Percentiles rank a stretch among this genome's conserved stretches.
Conservation (phyloP, 2,329 filamentous ascomycete genomes). For the Ceratocystis variospora region DNA sequence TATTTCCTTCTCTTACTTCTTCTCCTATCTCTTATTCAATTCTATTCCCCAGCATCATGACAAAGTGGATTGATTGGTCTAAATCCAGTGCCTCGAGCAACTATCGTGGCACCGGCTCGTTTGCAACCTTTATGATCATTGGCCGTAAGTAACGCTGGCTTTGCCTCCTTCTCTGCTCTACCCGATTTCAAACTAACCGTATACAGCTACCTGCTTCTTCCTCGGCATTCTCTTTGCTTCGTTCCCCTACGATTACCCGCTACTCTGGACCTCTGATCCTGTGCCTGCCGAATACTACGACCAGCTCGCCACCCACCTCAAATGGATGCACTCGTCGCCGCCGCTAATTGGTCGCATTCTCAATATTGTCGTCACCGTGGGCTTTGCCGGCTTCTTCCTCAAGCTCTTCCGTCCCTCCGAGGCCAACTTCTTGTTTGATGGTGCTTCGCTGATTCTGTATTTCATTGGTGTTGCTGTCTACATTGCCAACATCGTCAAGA, state of each 20-base stretch:
- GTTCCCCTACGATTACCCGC: conserved; percentile 90
- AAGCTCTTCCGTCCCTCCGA: conserved; percentile 93
- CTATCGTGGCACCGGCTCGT: conserved; percentile 53
- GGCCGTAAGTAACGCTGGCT: conserved; percentile 52
- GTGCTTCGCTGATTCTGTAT: conserved; percentile 66
- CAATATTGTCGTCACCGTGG: conserved; percentile 81
- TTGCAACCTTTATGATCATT: conserved; percentile 93
- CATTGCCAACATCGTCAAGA: conserved; percentile 92
- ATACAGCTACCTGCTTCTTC: conserved; percentile 80
- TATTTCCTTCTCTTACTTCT: background rate
- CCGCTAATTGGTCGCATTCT: conserved; percentile 86
- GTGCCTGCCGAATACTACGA: conserved; percentile 58
- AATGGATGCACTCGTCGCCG: conserved; percentile 80
- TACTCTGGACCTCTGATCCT: conserved; percentile 61
- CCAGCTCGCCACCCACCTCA: conserved; percentile 78
- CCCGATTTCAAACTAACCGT: conserved; percentile 12
- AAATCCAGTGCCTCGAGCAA: conserved; percentile 44
- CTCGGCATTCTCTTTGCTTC: conserved; percentile 92
- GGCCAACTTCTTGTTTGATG: conserved; percentile 90
- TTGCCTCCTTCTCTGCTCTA: conserved; percentile 17
- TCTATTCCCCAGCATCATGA: conserved; percentile 15
- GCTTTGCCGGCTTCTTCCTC: conserved; percentile 73
- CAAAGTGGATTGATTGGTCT: conserved; percentile 37
- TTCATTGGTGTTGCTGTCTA: conserved; percentile 85
- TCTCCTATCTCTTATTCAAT: background rate